phyloP scores from a whole-genome alignment of 306 rosid species.

The Elaeagnus macrophylla region DNA sequence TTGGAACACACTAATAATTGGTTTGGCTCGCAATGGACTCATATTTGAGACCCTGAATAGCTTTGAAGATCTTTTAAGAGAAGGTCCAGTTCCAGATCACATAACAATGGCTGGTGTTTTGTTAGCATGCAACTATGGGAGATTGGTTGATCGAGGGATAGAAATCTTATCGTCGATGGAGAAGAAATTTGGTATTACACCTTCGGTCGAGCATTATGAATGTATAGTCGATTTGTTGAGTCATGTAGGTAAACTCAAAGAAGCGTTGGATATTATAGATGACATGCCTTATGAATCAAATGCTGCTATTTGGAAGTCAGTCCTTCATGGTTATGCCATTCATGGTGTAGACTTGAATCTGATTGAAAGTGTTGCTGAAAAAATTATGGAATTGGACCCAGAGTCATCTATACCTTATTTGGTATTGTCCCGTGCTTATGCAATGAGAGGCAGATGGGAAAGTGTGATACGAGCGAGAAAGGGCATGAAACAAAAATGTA shows the following conservation, averaged over 20 bases:
- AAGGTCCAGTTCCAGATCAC: conserved; percentile 43
- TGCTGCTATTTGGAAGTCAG: conserved; percentile 39
- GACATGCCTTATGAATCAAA: conserved; percentile 38
- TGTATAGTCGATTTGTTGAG: conserved; percentile 53
- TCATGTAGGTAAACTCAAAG: conserved; percentile 53
- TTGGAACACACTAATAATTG: conserved; percentile 73
- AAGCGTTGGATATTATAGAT: conserved; percentile 44
- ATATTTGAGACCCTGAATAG: conserved; percentile 33
- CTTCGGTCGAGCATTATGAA: conserved; percentile 45
- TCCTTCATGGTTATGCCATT: conserved; percentile 39
- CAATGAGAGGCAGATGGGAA: conserved; percentile 68
- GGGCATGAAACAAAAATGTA: conserved; percentile 30
- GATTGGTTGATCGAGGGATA: conserved; percentile 54
- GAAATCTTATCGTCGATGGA: conserved; percentile 47
- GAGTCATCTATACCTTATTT: conserved; percentile 46
- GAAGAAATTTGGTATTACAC: conserved; percentile 48
- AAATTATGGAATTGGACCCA: conserved; percentile 48
- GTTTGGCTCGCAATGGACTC: conserved; percentile 49
- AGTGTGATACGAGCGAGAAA: conserved; percentile 50
- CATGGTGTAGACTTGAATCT: conserved; percentile 38
- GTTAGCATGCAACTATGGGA: conserved; percentile 62
- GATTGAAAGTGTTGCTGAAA: conserved; percentile 52
- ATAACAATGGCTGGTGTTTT: conserved; percentile 58
- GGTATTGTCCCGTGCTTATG: conserved; percentile 49
- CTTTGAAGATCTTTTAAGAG: conserved; percentile 30